Evolutionary conservation across 768 basidiomycete genomes (phyloP).

Genomic region (Xerocomus brunneocitrinus): DNA sequence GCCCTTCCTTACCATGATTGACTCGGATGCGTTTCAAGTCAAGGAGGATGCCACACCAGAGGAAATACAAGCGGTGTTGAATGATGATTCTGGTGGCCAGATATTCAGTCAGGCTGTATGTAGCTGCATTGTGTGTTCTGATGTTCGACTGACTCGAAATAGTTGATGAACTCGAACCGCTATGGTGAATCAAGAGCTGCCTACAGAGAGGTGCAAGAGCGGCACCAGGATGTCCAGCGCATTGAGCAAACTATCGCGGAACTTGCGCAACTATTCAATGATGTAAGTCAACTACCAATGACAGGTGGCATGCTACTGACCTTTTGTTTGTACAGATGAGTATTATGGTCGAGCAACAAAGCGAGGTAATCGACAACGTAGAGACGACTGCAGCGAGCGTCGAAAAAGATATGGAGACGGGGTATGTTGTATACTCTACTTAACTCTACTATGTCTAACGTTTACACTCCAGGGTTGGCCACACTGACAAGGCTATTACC

Average conservation of each 20-base stretch:
- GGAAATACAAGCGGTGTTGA: constrained; percentile 81
- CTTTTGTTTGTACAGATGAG: constrained; percentile 62
- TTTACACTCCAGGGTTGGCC: constrained; percentile 51
- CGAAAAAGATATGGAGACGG: constrained; percentile 80
- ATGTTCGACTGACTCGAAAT: constrained; percentile 4
- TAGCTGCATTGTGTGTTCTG: neutral
- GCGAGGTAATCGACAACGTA: constrained; percentile 79
- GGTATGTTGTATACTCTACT: constrained; percentile 45
- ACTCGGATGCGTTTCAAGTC: constrained; percentile 39
- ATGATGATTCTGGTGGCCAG: constrained; percentile 76
- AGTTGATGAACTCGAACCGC: constrained; percentile 90
- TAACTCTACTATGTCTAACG: neutral
- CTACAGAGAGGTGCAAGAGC: constrained; percentile 94
- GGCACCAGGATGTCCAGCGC: constrained; percentile 92
- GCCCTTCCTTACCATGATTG: neutral
- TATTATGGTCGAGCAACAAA: constrained; percentile 91
- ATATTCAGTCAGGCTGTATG: constrained; percentile 86
- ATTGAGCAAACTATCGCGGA: constrained; percentile 92
- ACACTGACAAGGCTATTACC: constrained; percentile 82
- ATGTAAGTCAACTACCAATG: constrained; percentile 46
- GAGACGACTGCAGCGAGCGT: constrained; percentile 71
- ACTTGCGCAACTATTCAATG: constrained; percentile 93
- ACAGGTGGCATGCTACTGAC: constrained; percentile 1
- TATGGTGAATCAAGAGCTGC: constrained; percentile 86
- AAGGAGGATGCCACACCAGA: constrained; percentile 92